These are phyloP conservation scores for Rutstroemia sydowiana DNA, from an alignment of 2,329 filamentous ascomycete genomes.

Conservation along the genomic window DNA sequence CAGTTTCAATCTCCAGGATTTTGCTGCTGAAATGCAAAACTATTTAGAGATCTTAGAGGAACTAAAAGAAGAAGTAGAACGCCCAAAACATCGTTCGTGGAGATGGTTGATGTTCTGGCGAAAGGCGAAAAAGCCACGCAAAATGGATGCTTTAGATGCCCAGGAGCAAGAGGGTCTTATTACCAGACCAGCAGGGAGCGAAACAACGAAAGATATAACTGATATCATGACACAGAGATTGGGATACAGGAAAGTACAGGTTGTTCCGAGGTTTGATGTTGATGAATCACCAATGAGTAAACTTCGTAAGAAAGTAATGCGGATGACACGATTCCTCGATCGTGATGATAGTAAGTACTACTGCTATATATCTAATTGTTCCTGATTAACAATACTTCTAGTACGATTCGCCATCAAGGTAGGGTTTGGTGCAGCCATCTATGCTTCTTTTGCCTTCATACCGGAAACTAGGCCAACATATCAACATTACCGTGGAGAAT, in stretches of 20 bases:
- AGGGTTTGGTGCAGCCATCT: slow-evolving; percentile 79
- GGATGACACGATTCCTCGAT: slow-evolving; percentile 47
- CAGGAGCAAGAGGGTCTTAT: slow-evolving; percentile 27
- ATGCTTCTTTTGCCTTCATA: slow-evolving; percentile 84
- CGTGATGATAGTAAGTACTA: slow-evolving; percentile 52
- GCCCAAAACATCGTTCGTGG: slow-evolving; percentile 61
- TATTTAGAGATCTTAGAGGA: slow-evolving; percentile 83
- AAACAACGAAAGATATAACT: slow-evolving; percentile 22
- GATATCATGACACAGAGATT: slow-evolving; percentile 8
- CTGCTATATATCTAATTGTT: slow-evolving; percentile 16
- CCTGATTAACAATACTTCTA: slow-evolving; percentile 17
- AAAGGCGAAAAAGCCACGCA: slow-evolving; percentile 26
- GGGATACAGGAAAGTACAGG: slow-evolving; percentile 17
- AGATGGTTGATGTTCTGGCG: slow-evolving; percentile 80
- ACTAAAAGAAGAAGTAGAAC: slow-evolving; percentile 63
- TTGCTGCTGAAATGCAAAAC: slow-evolving; percentile 79
- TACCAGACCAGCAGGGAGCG: slow-evolving; percentile 5
- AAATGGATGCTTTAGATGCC: slow-evolving; percentile 9
- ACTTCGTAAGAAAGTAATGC: slow-evolving; percentile 41
- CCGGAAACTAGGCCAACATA: slow-evolving; percentile 72
- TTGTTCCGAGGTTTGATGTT: slow-evolving; percentile 12
- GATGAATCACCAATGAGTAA: slow-evolving; percentile 7
- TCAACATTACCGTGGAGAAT: slow-evolving; percentile 86
- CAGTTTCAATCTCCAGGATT: slow-evolving; percentile 82
- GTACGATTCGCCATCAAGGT: slow-evolving; percentile 83